Evolutionary conservation across 1,284 basidiomycete species (phyloP).

Genomic region (Ganoderma lucidum): DNA sequence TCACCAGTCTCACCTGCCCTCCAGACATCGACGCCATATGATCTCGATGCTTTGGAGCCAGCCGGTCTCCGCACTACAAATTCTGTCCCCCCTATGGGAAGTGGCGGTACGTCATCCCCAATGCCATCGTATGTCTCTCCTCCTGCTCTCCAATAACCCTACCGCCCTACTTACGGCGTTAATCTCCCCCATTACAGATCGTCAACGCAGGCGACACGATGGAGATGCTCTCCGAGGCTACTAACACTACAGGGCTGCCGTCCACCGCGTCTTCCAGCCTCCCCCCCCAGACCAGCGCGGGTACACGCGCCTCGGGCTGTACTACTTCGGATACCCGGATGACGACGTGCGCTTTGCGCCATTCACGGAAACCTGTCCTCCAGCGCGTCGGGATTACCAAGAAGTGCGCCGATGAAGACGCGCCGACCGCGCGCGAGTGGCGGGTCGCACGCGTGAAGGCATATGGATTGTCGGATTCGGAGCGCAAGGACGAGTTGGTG

Average conservation of each 20-base stretch:
- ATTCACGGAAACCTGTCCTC: conserved; percentile 42
- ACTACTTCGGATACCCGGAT: conserved; percentile 50
- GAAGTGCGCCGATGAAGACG: conserved; percentile 42
- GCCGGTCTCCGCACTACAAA: conserved; percentile 64
- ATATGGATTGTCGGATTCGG: conserved; percentile 43
- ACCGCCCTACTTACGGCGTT: too few relatives aligned
- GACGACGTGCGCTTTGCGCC: conserved; percentile 42
- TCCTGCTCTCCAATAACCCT: too few relatives aligned
- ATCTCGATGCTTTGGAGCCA: conserved; percentile 66
- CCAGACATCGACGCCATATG: conserved; percentile 51
- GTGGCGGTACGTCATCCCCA: conserved; percentile 69
- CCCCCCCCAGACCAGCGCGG: conserved; percentile 55
- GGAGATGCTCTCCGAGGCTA: conserved; percentile 53
- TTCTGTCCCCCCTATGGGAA: conserved; percentile 54
- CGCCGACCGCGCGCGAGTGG: conserved; percentile 50
- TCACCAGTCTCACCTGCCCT: background rate
- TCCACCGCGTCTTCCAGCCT: conserved; percentile 55
- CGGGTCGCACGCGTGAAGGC: conserved; percentile 47
- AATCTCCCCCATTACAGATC: conserved; percentile 33
- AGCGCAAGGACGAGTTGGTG: conserved; percentile 37
- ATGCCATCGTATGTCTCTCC: conserved; percentile 53
- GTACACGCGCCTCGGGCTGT: conserved; percentile 49
- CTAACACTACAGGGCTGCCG: conserved; percentile 52
- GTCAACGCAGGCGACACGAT: conserved; percentile 53
- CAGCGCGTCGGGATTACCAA: conserved; percentile 43